phyloP scores from a whole-genome alignment of 495 filamentous ascomycete genomes.

The Lichenothelia convexa region DNA sequence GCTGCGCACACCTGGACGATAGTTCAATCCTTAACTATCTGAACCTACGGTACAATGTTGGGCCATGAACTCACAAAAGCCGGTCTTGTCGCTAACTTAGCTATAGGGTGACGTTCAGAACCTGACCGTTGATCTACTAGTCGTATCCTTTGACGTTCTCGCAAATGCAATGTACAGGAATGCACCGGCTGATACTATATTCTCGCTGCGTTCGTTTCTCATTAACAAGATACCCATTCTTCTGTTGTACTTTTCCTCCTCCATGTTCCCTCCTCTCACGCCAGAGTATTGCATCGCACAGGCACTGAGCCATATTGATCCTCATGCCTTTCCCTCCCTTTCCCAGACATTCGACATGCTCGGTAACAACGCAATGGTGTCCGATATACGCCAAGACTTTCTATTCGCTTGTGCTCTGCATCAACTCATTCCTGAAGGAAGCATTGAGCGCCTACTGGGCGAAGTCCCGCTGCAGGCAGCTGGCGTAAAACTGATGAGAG shows the following conservation, averaged over 20 bases:
- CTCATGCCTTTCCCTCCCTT: constrained; percentile 61
- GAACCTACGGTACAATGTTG: constrained; percentile 60
- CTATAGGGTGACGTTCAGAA: constrained; percentile 50
- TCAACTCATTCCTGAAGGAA: constrained; percentile 54
- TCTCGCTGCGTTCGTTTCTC: constrained; percentile 74
- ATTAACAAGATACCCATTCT: constrained; percentile 84
- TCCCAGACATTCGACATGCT: constrained; percentile 58
- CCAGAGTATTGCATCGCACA: constrained; percentile 64
- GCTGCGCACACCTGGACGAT: constrained; percentile 71
- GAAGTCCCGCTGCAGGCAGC: constrained; percentile 73
- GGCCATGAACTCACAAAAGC: constrained; percentile 5
- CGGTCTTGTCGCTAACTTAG: constrained; percentile 7
- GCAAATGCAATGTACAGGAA: constrained; percentile 70
- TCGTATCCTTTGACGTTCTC: constrained; percentile 74
- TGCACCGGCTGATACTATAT: constrained; percentile 50
- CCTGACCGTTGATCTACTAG: constrained; percentile 63
- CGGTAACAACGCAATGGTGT: constrained; percentile 52
- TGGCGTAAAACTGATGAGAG: constrained; percentile 55
- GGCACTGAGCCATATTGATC: constrained; percentile 57
- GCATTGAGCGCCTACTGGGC: constrained; percentile 63
- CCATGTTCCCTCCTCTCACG: constrained; percentile 46
- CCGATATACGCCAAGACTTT: constrained; percentile 78
- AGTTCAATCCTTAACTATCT: constrained; percentile 57
- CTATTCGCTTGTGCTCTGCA: constrained; percentile 82
- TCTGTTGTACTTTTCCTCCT: constrained; percentile 40